Percentiles rank a stretch among this genome's conserved stretches.
Evolutionary conservation across 768 basidiomycete species (phyloP).

Genomic region (Mrakia blollopis): DNA sequence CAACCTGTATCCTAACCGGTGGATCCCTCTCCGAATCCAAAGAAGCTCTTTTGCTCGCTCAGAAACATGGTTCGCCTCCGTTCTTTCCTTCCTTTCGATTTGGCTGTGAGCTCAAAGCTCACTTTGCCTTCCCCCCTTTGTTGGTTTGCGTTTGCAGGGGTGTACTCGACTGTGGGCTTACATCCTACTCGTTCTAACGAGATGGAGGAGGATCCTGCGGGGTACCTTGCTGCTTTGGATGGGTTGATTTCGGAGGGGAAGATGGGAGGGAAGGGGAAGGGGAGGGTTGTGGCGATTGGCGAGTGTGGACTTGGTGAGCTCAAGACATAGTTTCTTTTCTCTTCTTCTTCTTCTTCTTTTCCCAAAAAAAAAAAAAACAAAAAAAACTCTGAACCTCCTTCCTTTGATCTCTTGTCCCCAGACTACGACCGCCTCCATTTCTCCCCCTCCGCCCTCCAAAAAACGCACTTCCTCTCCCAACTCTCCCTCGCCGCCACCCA

Average conservation of each 20-base stretch:
- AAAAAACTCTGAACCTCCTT: too few relatives aligned
- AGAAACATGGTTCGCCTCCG: slow-evolving; percentile 50
- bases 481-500: slow-evolving; percentile 64
- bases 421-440: slow-evolving; percentile 74
- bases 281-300: slow-evolving; percentile 65
- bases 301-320: slow-evolving; percentile 69
- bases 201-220: slow-evolving; percentile 61
- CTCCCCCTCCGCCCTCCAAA: slow-evolving; percentile 58
- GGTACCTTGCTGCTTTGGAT: slow-evolving; percentile 60
- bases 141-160: slow-evolving; percentile 41
- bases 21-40: slow-evolving; percentile 62
- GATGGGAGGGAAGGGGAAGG: slow-evolving; percentile 50
- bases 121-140: neutral
- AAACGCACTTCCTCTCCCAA: slow-evolving; percentile 62
- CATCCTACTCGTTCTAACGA: slow-evolving; percentile 72
- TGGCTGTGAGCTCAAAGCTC: neutral
- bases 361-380: too few relatives aligned
- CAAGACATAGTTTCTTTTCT: neutral
- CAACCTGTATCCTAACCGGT: slow-evolving; percentile 70
- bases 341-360: neutral
- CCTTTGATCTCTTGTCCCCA: slow-evolving; percentile 40
- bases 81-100: neutral
- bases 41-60: slow-evolving; percentile 59
- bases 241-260: slow-evolving; percentile 47
- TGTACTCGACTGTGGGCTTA: slow-evolving; percentile 71